Conservation (phyloP, 139 green algal genomes). For the Asterochloris sp. region DNA sequence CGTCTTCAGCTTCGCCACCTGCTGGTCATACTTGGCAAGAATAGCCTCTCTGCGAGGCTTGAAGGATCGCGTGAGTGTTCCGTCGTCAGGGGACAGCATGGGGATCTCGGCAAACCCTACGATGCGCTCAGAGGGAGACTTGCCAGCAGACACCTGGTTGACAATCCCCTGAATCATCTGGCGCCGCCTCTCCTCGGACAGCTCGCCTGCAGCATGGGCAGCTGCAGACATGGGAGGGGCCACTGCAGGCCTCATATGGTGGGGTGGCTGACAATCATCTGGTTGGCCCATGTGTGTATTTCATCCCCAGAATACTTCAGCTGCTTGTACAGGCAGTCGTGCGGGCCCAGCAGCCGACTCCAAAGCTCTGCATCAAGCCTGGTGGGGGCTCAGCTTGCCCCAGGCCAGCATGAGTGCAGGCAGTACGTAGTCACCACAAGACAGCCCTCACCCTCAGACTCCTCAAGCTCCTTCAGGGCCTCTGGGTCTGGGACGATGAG, state of each 20-base stretch:
- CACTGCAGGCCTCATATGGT: background rate
- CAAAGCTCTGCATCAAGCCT: background rate
- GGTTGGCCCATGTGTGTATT: background rate
- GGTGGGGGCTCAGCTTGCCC: background rate
- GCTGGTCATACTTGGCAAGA: slow-evolving; percentile 35
- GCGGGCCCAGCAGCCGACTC: background rate
- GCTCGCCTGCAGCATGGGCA: slow-evolving; percentile 10
- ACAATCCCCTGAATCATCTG: slow-evolving; percentile 43
- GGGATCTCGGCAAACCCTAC: slow-evolving; percentile 42
- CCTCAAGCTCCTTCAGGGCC: slow-evolving; percentile 33
- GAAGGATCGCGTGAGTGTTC: slow-evolving; percentile 90
- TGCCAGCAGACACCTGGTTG: background rate
- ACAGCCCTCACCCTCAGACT: slow-evolving; percentile 41
- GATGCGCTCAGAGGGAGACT: slow-evolving; percentile 48
- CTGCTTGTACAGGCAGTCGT: background rate
- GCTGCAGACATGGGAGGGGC: background rate
- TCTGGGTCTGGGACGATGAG: slow-evolving; percentile 61
- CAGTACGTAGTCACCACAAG: background rate
- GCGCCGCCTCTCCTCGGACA: slow-evolving; percentile 29
- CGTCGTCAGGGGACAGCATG: slow-evolving; percentile 72
- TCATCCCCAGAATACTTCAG: background rate
- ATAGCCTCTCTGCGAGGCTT: slow-evolving; percentile 76
- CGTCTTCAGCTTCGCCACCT: slow-evolving; percentile 43
- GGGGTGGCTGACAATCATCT: background rate
- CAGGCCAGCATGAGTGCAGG: background rate